A percentile compares a stretch with the other conserved stretches of the same genome.
Evolutionary conservation across 2,329 filamentous ascomycete genomes (phyloP).

Genomic region (Aspergillus quadricinctus): DNA sequence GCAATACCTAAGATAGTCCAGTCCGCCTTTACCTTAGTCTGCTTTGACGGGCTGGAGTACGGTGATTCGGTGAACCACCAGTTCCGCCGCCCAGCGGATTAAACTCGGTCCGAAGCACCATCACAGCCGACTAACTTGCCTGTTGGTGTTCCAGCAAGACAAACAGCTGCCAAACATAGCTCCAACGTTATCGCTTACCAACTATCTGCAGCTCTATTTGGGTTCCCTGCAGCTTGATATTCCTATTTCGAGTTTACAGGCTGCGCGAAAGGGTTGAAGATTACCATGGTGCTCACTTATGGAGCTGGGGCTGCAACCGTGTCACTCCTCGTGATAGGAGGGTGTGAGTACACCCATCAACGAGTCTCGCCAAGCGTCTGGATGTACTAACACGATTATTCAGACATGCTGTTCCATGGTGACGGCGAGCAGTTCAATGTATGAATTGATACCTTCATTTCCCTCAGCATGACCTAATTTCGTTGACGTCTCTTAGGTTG

Average conservation of each 20-base stretch:
- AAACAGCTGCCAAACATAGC: slow-evolving; percentile 8
- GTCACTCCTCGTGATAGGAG: slow-evolving; percentile 68
- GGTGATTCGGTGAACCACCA: slow-evolving; percentile 3
- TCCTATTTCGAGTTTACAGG: slow-evolving; percentile 16
- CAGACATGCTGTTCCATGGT: slow-evolving; percentile 98
- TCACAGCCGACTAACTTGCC: slow-evolving; percentile 5
- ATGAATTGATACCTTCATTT: slow-evolving; percentile 33
- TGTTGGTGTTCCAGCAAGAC: slow-evolving; percentile 6
- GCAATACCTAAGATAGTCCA: too few relatives aligned
- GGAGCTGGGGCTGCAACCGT: slow-evolving; percentile 64
- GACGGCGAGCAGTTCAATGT: slow-evolving; percentile 95
- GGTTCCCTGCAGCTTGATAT: slow-evolving; percentile 15
- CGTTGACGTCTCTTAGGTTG: slow-evolving; percentile 56
- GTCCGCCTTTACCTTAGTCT: not conserved
- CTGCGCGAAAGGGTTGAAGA: slow-evolving; percentile 17
- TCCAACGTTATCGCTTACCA: slow-evolving; percentile 6
- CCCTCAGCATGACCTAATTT: slow-evolving; percentile 3
- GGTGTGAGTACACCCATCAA: slow-evolving; percentile 57
- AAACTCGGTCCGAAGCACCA: slow-evolving; percentile 25
- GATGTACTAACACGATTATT: slow-evolving; percentile 15
- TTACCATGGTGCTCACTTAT: slow-evolving; percentile 68
- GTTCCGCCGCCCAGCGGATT: slow-evolving; percentile 19
- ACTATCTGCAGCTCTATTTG: slow-evolving; percentile 12
- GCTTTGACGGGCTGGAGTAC: not conserved
- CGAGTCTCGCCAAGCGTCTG: slow-evolving; percentile 3